These are phyloP conservation scores for Ophidiomyces ophidiicola DNA, from an alignment of 2,329 filamentous ascomycete species.

Conservation along the genomic window DNA sequence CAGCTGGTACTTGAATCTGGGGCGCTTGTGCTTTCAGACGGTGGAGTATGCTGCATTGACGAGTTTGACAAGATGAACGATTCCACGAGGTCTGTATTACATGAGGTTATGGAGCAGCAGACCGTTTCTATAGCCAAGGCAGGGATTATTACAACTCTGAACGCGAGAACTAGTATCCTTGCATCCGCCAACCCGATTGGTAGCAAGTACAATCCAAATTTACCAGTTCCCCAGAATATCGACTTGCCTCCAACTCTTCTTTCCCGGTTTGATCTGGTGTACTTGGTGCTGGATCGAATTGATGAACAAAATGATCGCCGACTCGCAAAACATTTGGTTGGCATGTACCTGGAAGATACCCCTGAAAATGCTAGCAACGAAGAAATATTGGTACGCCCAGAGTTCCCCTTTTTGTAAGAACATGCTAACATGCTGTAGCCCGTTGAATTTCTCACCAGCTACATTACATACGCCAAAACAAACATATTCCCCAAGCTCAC, in stretches of 20 bases:
- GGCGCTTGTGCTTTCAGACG: slow-evolving; percentile 60
- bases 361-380: slow-evolving; percentile 67
- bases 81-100: slow-evolving; percentile 58
- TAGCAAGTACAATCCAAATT: slow-evolving; percentile 90
- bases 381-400: slow-evolving; percentile 61
- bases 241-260: slow-evolving; percentile 89
- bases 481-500: slow-evolving; percentile 75
- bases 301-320: slow-evolving; percentile 83
- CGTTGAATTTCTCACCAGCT: slow-evolving; percentile 87
- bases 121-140: slow-evolving; percentile 68
- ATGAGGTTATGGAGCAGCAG: slow-evolving; percentile 74
- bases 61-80: slow-evolving; percentile 75
- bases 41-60: slow-evolving; percentile 66
- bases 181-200: slow-evolving; percentile 97
- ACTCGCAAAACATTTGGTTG: slow-evolving; percentile 80
- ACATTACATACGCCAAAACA: slow-evolving; percentile 90
- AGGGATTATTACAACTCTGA: slow-evolving; percentile 75
- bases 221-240: slow-evolving; percentile 95
- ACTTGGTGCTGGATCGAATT: slow-evolving; percentile 85
- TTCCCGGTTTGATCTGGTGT: slow-evolving; percentile 92
- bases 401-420: background rate
- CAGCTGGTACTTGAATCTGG: slow-evolving; percentile 65
- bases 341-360: slow-evolving; percentile 91
- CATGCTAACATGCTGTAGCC: slow-evolving; percentile 43
- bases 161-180: slow-evolving; percentile 87